Base-by-base conservation (phyloP, 192 early-diverging fungal species). In the Dissophora ornata region DNA sequence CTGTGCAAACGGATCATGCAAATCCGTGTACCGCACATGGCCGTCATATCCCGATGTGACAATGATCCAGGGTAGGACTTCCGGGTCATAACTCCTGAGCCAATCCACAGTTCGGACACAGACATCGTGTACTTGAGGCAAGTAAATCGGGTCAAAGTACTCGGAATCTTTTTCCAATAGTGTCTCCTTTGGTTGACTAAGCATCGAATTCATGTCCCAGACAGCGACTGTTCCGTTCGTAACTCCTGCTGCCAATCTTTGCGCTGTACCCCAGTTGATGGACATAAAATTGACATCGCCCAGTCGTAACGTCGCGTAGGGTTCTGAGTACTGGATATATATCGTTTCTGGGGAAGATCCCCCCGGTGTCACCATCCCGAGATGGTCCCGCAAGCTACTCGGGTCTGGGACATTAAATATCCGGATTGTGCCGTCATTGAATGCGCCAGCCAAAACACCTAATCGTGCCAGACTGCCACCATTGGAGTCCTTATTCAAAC, bases 91-190 rank as follows among this genome's bases (percentile, higher is more conserved):
- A 30, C 33, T 42, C 21, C 73, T 59, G 16, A 77, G 24, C 64
- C 64, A 77, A 53, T 77, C 73, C 7, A 77, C 53, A 15, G 49
- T 40, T 15, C 73, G 58, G 3, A 77, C 57, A 45, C 64, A 57
- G 29, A 77, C 73, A 28, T 77, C 73, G 38, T 77, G 73, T 4
- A 77, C 52, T n/a, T 77, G 73, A 13, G 65, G 73, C n/a, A 67
- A 19, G 47, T 50, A 44, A 15, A 67, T 62, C 0, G 73, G 73
- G 29, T 77, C 73, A 26, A 77, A 53, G 25, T 62, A 67, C 40
- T 77, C 71, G 24, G 62, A 60, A 15, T 75, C 71, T 33, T 67
- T 75, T 29, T 62, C 63, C 1, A 57, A 62, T 21, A 75, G 30
- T 9, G 49, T 67, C 22, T 75, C 57, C 19, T 59, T 59, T 4